Evolutionary conservation across 306 rosid genomes (phyloP).

Genomic region (Pachyrhizus erosus): DNA sequence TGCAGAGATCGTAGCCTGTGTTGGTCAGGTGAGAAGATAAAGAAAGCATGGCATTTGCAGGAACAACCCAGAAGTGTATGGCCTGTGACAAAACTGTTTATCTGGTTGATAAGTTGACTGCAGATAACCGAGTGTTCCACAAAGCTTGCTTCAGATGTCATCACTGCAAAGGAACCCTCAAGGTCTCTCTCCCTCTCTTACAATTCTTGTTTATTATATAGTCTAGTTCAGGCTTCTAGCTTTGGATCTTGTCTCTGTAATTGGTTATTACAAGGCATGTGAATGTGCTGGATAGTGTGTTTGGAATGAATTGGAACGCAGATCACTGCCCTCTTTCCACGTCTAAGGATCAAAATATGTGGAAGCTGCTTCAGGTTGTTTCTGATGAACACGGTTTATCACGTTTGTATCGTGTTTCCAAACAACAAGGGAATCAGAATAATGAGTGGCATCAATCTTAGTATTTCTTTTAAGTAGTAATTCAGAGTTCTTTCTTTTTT

Average conservation of each 20-base stretch:
- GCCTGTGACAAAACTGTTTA: constrained; percentile 98
- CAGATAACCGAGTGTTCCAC: constrained; percentile 91
- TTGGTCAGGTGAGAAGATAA: constrained; percentile 32
- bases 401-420: no score
- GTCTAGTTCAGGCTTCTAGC: constrained; percentile 34
- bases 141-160: constrained; percentile 98
- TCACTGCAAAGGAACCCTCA: constrained; percentile 98
- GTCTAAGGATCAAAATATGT: no score
- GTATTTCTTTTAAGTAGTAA: not conserved
- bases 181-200: constrained; percentile 55
- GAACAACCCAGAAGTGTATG: constrained; percentile 99
- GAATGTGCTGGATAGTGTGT: not conserved
- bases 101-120: constrained; percentile 93
- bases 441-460: not conserved
- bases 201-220: constrained; percentile 17
- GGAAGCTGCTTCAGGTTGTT: no score
- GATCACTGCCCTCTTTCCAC: no score
- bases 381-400: no score
- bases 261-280: constrained; percentile 13
- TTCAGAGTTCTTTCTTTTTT: not conserved
- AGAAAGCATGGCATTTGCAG: constrained; percentile 88
- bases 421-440: not conserved
- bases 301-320: no score
- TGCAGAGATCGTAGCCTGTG: constrained; percentile 29
- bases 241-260: constrained; percentile 45